Conservation (phyloP, 495 filamentous ascomycete species). For the Tuber microsphaerosporum region DNA sequence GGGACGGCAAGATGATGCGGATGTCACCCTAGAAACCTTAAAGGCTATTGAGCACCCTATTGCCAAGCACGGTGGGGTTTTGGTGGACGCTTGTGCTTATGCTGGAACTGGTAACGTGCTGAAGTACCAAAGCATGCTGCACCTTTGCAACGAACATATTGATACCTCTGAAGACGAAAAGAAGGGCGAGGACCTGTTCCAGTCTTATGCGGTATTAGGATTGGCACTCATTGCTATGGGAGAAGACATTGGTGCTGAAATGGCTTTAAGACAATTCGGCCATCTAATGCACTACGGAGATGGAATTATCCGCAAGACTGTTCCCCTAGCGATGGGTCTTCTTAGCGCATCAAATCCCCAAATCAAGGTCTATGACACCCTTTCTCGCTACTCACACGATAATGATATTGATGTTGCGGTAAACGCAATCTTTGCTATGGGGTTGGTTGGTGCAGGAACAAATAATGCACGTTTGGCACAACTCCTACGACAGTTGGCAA, state of each 20-base stretch:
- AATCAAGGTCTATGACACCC: slow-evolving; percentile 99
- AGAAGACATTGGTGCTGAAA: slow-evolving; percentile 96
- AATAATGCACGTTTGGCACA: slow-evolving; percentile 97
- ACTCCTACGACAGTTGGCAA: slow-evolving; percentile 85
- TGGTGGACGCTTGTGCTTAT: slow-evolving; percentile 94
- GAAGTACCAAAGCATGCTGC: slow-evolving; percentile 90
- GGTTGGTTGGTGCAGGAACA: slow-evolving; percentile 88
- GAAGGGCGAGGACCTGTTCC: slow-evolving; percentile 86
- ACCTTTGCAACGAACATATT: slow-evolving; percentile 95
- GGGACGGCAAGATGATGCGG: slow-evolving; percentile 92
- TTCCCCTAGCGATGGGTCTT: slow-evolving; percentile 95
- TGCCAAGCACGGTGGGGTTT: slow-evolving; percentile 78
- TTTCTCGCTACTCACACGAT: slow-evolving; percentile 97
- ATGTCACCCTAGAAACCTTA: slow-evolving; percentile 86
- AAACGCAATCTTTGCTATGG: slow-evolving; percentile 99
- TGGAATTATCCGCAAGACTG: slow-evolving; percentile 88
- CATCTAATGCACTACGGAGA: slow-evolving; percentile 99
- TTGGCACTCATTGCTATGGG: slow-evolving; percentile 94
- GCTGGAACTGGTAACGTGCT: slow-evolving; percentile 93
- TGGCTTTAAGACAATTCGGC: slow-evolving; percentile 94
- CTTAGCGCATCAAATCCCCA: slow-evolving; percentile 96
- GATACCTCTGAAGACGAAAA: slow-evolving; percentile 83
- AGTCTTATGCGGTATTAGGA: slow-evolving; percentile 92
- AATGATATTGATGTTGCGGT: slow-evolving; percentile 98
- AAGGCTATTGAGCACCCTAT: slow-evolving; percentile 95